These are phyloP conservation scores for Ceratobasidium sp. DNA, from an alignment of 1,284 basidiomycete genomes.

Conservation along the genomic window DNA sequence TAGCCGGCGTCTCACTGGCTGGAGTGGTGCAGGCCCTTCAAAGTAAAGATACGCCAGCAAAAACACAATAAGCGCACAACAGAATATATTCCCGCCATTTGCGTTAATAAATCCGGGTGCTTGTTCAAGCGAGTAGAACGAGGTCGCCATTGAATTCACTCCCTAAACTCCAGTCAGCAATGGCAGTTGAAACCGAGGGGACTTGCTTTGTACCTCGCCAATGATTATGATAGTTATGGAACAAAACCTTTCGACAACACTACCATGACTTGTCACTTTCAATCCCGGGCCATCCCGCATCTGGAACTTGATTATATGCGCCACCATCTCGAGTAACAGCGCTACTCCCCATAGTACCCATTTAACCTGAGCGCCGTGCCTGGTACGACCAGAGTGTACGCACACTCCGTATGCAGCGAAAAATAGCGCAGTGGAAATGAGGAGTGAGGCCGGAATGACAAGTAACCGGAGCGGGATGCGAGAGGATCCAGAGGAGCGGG, in stretches of 20 bases:
- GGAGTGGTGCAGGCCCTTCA: conserved; percentile 17
- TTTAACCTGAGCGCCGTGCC: background rate
- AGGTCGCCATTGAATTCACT: conserved; percentile 10
- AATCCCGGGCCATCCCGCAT: background rate
- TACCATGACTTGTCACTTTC: background rate
- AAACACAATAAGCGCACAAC: conserved; percentile 8
- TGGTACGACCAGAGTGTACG: background rate
- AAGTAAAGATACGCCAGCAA: conserved; percentile 32
- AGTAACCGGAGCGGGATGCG: too few relatives aligned
- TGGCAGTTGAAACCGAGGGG: too few relatives aligned
- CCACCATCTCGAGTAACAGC: conserved; percentile 11
- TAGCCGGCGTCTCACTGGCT: conserved; percentile 5
- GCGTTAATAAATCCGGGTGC: conserved; percentile 5
- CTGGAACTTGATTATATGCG: conserved; percentile 8
- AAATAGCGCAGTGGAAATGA: background rate
- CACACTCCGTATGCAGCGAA: background rate
- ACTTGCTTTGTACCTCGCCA: conserved; percentile 13
- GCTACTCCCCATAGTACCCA: background rate
- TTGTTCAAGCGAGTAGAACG: background rate
- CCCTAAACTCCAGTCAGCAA: background rate
- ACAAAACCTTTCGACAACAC: conserved; percentile 1
- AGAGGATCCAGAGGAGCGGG: too few relatives aligned
- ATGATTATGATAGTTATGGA: conserved; percentile 15
- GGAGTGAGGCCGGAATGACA: too few relatives aligned
- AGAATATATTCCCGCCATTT: background rate